phyloP scores from a whole-genome alignment of 2,329 filamentous ascomycete genomes.

The Neocatenulostroma microsporum region DNA sequence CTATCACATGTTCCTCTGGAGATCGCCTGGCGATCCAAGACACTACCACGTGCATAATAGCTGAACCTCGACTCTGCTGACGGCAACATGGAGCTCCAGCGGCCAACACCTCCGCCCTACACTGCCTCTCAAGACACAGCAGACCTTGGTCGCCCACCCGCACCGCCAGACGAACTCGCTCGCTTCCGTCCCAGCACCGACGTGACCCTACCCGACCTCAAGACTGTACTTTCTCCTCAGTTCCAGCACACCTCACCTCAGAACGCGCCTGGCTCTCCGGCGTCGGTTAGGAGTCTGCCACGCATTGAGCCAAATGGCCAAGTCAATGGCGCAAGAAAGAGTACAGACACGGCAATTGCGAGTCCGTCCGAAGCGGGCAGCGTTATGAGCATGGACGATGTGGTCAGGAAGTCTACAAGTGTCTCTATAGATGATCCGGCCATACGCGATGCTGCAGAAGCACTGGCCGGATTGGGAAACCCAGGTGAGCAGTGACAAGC shows the following conservation, averaged over 20 bases:
- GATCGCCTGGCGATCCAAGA: slow-evolving; percentile 9
- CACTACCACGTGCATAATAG: slow-evolving; percentile 15
- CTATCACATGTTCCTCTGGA: slow-evolving; percentile 8
- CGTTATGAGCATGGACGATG: slow-evolving; percentile 35
- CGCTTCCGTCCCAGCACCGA: slow-evolving; percentile 15
- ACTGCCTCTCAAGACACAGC: slow-evolving; percentile 27
- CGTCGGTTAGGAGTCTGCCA: slow-evolving; percentile 23
- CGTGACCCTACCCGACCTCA: slow-evolving; percentile 38
- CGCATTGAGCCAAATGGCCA: slow-evolving; percentile 32
- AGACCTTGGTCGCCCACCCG: slow-evolving; percentile 4
- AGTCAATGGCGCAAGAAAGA: slow-evolving; percentile 19
- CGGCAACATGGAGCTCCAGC: slow-evolving; percentile 24
- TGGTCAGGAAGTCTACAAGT: slow-evolving; percentile 32
- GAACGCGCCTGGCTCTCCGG: slow-evolving; percentile 16
- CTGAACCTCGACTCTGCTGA: slow-evolving; percentile 1
- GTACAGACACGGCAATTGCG: slow-evolving; percentile 30
- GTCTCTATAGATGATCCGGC: slow-evolving; percentile 43
- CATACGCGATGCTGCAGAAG: slow-evolving; percentile 44
- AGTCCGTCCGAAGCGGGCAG: slow-evolving; percentile 41
- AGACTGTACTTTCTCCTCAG: slow-evolving; percentile 36
- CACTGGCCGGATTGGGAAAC: slow-evolving; percentile 43
- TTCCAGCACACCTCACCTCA: slow-evolving; percentile 27
- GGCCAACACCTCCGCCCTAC: slow-evolving; percentile 36
- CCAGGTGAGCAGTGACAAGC: slow-evolving; percentile 26
- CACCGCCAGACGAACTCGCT: slow-evolving; percentile 12